phyloP scores from a whole-genome alignment of 495 filamentous ascomycete species.

The Annulohypoxylon moriforme region DNA sequence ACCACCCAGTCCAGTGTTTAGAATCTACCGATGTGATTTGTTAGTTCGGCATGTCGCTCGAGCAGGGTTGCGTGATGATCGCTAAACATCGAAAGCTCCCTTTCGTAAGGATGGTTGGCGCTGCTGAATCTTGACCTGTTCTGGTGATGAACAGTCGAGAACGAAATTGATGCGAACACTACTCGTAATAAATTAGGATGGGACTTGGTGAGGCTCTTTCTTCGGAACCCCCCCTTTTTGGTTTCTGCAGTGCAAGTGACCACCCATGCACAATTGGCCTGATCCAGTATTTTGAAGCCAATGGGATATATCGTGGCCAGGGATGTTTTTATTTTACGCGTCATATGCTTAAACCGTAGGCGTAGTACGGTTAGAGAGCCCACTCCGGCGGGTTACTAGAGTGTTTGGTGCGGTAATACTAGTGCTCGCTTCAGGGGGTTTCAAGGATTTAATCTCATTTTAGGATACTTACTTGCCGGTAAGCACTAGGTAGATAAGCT shows the following conservation, averaged over 20 bases:
- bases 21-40: background rate
- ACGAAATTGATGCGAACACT: background rate
- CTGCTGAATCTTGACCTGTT: background rate
- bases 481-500: background rate
- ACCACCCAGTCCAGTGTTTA: background rate
- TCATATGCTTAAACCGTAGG: background rate
- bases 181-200: background rate
- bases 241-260: background rate
- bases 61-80: background rate
- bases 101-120: background rate
- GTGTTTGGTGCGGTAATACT: constrained; percentile 26
- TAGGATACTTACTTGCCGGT: background rate
- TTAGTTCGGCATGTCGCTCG: background rate
- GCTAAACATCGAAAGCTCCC: background rate
- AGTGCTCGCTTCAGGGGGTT: constrained; percentile 11
- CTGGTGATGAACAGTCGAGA: background rate
- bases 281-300: constrained; percentile 1
- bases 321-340: background rate
- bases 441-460: constrained; percentile 1
- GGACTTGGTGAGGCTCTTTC: constrained; percentile 1
- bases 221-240: background rate
- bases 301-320: constrained; percentile 6
- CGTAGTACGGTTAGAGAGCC: constrained; percentile 12
- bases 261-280: background rate
- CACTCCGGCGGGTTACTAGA: constrained; percentile 11